Evolutionary conservation across 805 yeast species (phyloP).

Genomic region (Starmerella tilneyi): DNA sequence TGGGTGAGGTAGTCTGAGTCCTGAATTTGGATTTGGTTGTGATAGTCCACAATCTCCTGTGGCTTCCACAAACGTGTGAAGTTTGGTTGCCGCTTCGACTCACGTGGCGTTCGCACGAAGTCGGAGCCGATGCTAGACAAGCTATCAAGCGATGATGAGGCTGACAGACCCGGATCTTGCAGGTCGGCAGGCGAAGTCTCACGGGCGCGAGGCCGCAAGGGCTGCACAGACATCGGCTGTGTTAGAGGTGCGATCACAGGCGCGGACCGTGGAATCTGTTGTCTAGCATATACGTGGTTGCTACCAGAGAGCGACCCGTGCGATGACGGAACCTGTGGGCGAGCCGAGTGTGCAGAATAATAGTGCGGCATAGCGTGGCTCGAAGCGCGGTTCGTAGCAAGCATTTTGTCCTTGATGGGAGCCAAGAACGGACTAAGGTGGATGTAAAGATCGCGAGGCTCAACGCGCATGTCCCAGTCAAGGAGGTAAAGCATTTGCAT

Average conservation of each 20-base stretch:
- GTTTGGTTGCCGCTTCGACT: constrained; percentile 9
- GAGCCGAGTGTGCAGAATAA: background rate
- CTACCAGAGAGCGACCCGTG: no score
- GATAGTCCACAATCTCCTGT: constrained; percentile 2
- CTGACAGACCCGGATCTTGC: constrained; percentile 21
- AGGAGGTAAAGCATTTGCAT: constrained; percentile 71
- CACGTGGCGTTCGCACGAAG: constrained; percentile 19
- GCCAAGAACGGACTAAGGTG: constrained; percentile 66
- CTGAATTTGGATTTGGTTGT: constrained; percentile 6
- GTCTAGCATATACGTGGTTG: background rate
- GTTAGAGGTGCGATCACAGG: background rate
- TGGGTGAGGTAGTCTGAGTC: constrained; percentile 1
- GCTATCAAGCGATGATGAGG: constrained; percentile 25
- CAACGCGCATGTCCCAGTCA: constrained; percentile 73
- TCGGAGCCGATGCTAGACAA: constrained; percentile 22
- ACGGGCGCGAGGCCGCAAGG: constrained; percentile 13
- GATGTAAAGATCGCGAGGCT: constrained; percentile 56
- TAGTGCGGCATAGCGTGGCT: constrained; percentile 8
- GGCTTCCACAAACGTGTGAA: constrained; percentile 9
- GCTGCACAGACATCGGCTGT: constrained; percentile 11
- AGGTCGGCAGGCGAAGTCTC: constrained; percentile 12
- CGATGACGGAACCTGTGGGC: no score
- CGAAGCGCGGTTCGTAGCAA: constrained; percentile 10
- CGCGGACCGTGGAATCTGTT: background rate
- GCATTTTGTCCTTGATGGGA: constrained; percentile 53